Conservation (phyloP, 2,329 filamentous ascomycete species). For the Xylaria sp. region DNA sequence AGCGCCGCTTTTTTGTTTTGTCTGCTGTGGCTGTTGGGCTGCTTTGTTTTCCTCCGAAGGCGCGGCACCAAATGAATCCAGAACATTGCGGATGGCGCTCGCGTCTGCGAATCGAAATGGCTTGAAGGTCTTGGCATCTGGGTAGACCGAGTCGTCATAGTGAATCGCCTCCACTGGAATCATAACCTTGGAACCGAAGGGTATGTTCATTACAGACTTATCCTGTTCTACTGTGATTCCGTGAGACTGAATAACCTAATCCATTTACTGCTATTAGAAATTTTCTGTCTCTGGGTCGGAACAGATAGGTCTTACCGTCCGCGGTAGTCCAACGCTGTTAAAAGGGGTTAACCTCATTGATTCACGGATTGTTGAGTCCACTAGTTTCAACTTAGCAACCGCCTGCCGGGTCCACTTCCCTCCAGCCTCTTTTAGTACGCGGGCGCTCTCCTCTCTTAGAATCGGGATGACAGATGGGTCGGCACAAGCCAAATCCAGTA, state of each 20-base stretch:
- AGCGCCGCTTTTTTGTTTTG: neutral
- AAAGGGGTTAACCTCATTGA: slow-evolving; percentile 27
- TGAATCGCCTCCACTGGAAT: slow-evolving; percentile 11
- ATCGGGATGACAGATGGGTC: neutral
- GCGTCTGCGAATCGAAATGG: slow-evolving; percentile 3
- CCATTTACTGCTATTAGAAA: neutral
- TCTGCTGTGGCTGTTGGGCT: neutral
- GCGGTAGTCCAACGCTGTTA: slow-evolving; percentile 13
- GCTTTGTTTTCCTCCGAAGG: neutral
- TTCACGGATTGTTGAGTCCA: slow-evolving; percentile 30
- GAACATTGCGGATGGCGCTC: neutral
- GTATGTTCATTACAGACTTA: neutral
- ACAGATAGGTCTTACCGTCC: slow-evolving; percentile 19
- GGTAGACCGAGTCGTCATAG: slow-evolving; percentile 5
- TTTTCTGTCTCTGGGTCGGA: neutral
- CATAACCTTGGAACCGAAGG: neutral
- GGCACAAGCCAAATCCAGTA: slow-evolving; percentile 18
- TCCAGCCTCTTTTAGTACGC: neutral
- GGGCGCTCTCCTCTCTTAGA: slow-evolving; percentile 2
- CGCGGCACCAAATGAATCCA: neutral
- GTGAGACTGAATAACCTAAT: neutral
- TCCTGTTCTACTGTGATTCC: neutral
- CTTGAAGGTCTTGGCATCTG: neutral
- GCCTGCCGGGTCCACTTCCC: slow-evolving; percentile 22
- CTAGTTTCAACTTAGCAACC: slow-evolving; percentile 16